Conservation (phyloP, 179 eudicot genomes). For the Silene noctiflora region DNA sequence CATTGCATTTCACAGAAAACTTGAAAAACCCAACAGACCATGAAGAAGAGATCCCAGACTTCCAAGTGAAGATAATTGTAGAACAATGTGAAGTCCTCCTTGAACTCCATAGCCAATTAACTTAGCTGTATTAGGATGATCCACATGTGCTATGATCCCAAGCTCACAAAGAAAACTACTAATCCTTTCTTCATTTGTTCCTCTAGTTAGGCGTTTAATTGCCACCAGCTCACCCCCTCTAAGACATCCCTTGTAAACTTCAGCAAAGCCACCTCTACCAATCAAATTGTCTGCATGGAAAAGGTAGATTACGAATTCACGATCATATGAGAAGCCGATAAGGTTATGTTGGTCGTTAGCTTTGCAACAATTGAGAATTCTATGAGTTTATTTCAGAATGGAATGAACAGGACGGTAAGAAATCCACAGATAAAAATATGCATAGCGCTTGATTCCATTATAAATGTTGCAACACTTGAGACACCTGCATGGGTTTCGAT, state of each 20-base stretch:
- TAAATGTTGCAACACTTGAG: too few relatives aligned
- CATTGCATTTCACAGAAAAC: not conserved
- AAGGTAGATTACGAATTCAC: not conserved
- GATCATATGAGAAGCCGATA: too few relatives aligned
- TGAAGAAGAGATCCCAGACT: constrained; percentile 76
- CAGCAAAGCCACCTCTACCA: constrained; percentile 83
- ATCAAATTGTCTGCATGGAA: constrained; percentile 54
- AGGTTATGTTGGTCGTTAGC: not conserved
- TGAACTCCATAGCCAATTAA: constrained; percentile 76
- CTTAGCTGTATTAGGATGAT: constrained; percentile 83
- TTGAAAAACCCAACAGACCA: constrained; percentile 38
- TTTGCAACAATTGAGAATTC: not conserved
- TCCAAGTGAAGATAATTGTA: constrained; percentile 76
- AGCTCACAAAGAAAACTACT: constrained; percentile 68
- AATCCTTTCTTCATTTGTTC: constrained; percentile 55
- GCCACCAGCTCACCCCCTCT: constrained; percentile 68
- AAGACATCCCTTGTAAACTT: constrained; percentile 69
- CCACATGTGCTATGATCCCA: constrained; percentile 78
- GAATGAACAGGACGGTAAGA: too few relatives aligned
- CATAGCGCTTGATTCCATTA: too few relatives aligned
- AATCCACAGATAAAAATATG: too few relatives aligned
- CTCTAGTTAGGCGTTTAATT: constrained; percentile 54
- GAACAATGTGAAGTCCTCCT: constrained; percentile 62
- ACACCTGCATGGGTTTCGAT: too few relatives aligned
- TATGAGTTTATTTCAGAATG: too few relatives aligned